Base-by-base conservation (phyloP, 495 filamentous ascomycete species). In the Penicillium paradoxum region DNA sequence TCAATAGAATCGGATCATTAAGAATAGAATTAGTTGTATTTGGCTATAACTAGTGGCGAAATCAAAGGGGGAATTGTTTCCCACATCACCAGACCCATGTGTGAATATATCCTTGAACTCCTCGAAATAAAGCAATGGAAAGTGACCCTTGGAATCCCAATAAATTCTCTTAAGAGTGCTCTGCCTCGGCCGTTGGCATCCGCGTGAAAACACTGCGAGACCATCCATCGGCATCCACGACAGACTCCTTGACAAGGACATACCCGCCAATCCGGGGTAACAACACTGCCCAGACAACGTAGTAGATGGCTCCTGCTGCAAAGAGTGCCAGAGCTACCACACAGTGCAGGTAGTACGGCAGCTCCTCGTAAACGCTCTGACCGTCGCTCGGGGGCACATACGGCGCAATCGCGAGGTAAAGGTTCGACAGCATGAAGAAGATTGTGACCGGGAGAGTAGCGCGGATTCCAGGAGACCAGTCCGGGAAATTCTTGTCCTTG, bases 301-400 rank as follows among this genome's bases (percentile, higher is more conserved):
- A 85, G 62, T 85, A 86, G 4, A 81, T 39, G 2, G 53, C 81
- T 45, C 82, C 82, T 0, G 71, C 34, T 7, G 79, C 54, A 33
- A 86, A 83, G 64, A 83, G 71, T 4, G 61, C 81, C 24, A 85
- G 64, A 0, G 83, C 82, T 4, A 76, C 73, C 11, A 81, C 81
- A 27, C 73, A 78, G 57, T 86, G 83, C 13, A 84, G 79, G 25
- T 79, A 84, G 55, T 86, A 86, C 62, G 82, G 85, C 44, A 87
- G 81, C 30, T 76, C 76, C 2, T 86, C 73, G 49, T 82, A 78
- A 4, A 83, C 83, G 19, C 70, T 80, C n/a, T 76, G 70, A 3
- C 78, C 83, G 0, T 66, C 77, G 10, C 71, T 74, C 0, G 84
- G 84, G 4, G 84, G 83, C 34, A 82, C 81, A 73, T 84, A 88